Base-by-base conservation (phyloP, 75 land plant species). In the Gnetum montanum region DNA sequence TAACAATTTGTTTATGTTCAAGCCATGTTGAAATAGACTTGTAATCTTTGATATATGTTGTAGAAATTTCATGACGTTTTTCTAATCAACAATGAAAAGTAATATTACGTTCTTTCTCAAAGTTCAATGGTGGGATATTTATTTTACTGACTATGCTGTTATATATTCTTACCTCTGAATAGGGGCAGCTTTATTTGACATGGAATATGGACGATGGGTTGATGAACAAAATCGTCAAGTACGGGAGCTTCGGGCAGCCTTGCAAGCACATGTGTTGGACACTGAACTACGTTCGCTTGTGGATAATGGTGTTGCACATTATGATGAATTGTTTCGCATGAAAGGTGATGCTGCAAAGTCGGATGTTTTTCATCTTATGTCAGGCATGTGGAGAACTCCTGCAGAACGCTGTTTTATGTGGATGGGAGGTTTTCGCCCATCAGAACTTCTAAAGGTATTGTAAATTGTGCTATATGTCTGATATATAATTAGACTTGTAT, bases 351-450 rank as follows among this genome's bases (percentile, higher is more conserved):
- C 80, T 46, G 76, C 84, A 16, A 80, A 80, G 41, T 70, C 76
- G 58, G 84, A 84, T 64, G 80, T 79, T 8, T 83, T 79, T 57
- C 77, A 79, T 46, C 54, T 83, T 10, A 61, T 83, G 68, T 83
- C 87, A 46, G 86, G 88, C 34, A 76, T 79, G 88, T 84, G 88
- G 88, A 80, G 57, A 31, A 76, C 88, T 22, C 15, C 83, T 15
- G 73, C 84, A 8, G 88, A 84, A 54, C 71, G 88, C 1, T 73
- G 73, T 51, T 84, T 79, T 65, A 30, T 72, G 6, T 83, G 87
- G 87, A 79, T 83, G 47, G 87, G 85, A 33, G 87, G 87, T 8
- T 80, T 73, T 55, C 72, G 83, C 20, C 83, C 87, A 33, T 83
- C 87, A 1, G 87, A 83, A 40, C 66, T 83, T 41, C 68, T 83